Evolutionary conservation across 2,329 filamentous ascomycete species (phyloP), one percentile per base, ranked within the genome.

Genomic region (Talaromyces sp.): DNA sequence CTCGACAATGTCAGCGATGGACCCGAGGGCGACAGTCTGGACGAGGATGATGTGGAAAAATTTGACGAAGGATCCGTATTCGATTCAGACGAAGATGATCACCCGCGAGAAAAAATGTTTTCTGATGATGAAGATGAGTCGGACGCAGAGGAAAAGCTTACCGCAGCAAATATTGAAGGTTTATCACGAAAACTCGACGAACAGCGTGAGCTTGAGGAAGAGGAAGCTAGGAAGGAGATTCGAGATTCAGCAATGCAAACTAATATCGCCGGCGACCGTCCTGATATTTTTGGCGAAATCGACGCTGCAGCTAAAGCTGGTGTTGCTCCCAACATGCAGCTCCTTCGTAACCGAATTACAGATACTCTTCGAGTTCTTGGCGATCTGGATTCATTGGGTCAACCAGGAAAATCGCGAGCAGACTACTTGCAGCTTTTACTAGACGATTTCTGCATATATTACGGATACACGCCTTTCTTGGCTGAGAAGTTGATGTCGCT

Each of bases 401-500:
- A 96, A 73, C 84, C 89, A 43, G 89, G 88, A 31, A 86, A 90
- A 67, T 96, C 91, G 60, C 86, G 95, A 68, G 85, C 89, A 56
- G 95, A 98, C 72, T 98, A 99, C 75, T 91, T 90, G 14, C 81
- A 86, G 24, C 90, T 96, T 74, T 82, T 99, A 59, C 78, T 98
- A 63, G 90, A 91, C 77, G 95, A 99, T 71, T 90, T 98, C 62
- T 97, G 92, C 79, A 86, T 89, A 59, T 99, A 99, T 82, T 99
- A 99, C 73, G 93, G 93, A 62, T 99, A 99, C 81, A 96, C 90
- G 3, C 86, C 89, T 41, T 98, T 89, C 78, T 84, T 99, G n/a
- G 95, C 93, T 4, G 91, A 96, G 77, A 99, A 98, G 82, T 86
- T 99, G 17, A 92, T 93, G 79, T 88, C 89, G 71, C 86, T 99